Percentiles rank a stretch among this genome's conserved stretches.
Conservation (phyloP, 768 basidiomycete species). For the Boletus sp. region DNA sequence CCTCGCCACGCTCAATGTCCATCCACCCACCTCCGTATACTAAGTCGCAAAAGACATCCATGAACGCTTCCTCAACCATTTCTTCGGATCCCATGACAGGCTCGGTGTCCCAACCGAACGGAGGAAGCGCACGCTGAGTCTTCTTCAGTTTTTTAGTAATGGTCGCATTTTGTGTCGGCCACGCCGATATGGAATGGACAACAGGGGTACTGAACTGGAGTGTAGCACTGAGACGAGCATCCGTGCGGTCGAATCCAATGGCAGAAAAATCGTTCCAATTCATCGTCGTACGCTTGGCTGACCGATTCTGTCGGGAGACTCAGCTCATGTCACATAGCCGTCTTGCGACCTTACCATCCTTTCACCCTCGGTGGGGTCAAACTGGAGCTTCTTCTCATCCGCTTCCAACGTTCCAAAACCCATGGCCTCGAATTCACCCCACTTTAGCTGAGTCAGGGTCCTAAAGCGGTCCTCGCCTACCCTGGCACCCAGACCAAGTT, state of each 20-base stretch:
- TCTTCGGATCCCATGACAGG: conserved; percentile 77
- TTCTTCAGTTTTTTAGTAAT: conserved; percentile 81
- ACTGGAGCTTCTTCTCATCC: conserved; percentile 75
- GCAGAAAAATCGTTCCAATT: conserved; percentile 89
- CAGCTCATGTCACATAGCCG: conserved; percentile 7
- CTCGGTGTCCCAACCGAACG: conserved; percentile 92
- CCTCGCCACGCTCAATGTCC: conserved; percentile 71
- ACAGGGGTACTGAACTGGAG: conserved; percentile 73
- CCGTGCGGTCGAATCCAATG: conserved; percentile 77
- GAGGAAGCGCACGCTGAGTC: conserved; percentile 64
- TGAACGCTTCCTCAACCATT: conserved; percentile 85
- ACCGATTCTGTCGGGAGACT: conserved; percentile 46
- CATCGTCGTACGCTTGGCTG: conserved; percentile 78
- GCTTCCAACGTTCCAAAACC: conserved; percentile 64
- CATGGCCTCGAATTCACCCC: conserved; percentile 87
- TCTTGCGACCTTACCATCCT: conserved; percentile 45
- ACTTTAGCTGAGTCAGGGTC: conserved; percentile 81
- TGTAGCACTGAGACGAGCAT: conserved; percentile 73
- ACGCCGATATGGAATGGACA: conserved; percentile 57
- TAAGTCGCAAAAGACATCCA: conserved; percentile 83
- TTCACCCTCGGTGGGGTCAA: conserved; percentile 90
- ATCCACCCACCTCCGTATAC: conserved; percentile 85
- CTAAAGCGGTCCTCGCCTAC: conserved; percentile 70
- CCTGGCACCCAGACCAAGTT: conserved; percentile 34
- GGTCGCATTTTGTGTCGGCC: conserved; percentile 74